Percentiles rank a stretch among this genome's conserved stretches.
These are phyloP conservation scores for Sisymbrium altissimum DNA, from an alignment of 345 rosid species.

Conservation along the genomic window DNA sequence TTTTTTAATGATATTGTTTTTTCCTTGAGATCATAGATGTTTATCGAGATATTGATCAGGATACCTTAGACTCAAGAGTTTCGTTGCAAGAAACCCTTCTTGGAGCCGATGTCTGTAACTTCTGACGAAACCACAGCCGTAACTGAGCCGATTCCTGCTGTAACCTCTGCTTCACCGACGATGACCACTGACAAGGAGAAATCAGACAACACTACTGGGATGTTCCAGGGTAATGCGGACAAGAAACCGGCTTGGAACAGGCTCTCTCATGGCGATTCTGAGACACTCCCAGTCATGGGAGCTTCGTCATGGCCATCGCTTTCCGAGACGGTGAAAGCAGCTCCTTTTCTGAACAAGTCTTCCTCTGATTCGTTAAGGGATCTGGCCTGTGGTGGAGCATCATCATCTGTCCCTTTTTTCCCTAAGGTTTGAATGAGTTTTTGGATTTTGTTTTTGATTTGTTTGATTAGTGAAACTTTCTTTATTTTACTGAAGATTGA, in stretches of 20 bases:
- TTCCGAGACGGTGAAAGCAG: conserved; percentile 44
- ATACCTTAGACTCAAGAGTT: not conserved
- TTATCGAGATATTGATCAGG: not conserved
- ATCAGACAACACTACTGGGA: conserved; percentile 37
- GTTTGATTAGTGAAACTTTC: not conserved
- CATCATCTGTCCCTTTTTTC: not conserved
- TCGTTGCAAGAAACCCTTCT: not conserved
- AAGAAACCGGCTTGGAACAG: conserved; percentile 60
- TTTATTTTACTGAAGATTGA: not conserved
- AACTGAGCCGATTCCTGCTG: not conserved
- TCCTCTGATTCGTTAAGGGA: not conserved
- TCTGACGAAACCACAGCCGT: not conserved
- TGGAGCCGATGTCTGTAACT: too few relatives aligned
- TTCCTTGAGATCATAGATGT: not conserved
- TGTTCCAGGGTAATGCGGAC: conserved; percentile 43
- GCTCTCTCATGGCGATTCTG: conserved; percentile 43
- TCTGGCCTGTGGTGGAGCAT: not conserved
- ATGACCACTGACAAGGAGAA: conserved; percentile 39
- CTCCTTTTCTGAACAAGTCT: conserved; percentile 14
- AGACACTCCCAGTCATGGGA: conserved; percentile 50
- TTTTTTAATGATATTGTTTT: not conserved
- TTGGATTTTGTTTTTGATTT: too few relatives aligned
- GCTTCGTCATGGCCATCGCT: conserved; percentile 66
- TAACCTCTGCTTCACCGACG: not conserved
- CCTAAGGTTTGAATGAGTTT: conserved; percentile 4